A percentile compares a stretch with the other conserved stretches of the same genome.
Conservation (phyloP, 805 yeast genomes). For the Cyberlindnera lachancei region DNA sequence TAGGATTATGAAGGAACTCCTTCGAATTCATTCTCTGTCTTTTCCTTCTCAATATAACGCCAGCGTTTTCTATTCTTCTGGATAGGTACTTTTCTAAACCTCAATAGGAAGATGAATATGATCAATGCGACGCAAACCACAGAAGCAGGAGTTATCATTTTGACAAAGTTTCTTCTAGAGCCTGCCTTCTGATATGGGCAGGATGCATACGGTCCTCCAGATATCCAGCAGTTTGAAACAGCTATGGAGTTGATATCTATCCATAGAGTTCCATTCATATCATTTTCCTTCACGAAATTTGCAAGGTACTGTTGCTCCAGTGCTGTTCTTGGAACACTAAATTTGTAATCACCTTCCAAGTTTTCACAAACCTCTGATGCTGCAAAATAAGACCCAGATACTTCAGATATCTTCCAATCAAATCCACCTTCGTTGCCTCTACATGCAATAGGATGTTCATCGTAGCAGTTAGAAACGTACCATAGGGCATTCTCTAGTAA, state of each 20-base stretch:
- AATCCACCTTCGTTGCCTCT: conserved; percentile 25
- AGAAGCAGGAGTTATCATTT: conserved; percentile 61
- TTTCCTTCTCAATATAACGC: conserved; percentile 48
- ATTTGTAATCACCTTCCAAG: conserved; percentile 16
- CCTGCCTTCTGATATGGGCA: conserved; percentile 71
- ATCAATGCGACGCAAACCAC: conserved; percentile 44
- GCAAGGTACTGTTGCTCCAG: conserved; percentile 32
- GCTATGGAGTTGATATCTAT: conserved; percentile 75
- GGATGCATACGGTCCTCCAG: conserved; percentile 67
- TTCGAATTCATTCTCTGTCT: conserved; percentile 61
- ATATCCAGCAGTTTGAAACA: conserved; percentile 72
- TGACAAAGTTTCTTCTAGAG: conserved; percentile 47
- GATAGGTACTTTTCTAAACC: conserved; percentile 57
- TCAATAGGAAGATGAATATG: conserved; percentile 42
- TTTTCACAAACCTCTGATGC: conserved; percentile 24
- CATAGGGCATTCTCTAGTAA: conserved; percentile 39
- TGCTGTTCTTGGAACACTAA: conserved; percentile 45
- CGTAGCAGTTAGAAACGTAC: conserved; percentile 62
- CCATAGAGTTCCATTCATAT: conserved; percentile 44
- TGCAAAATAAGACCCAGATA: conserved; percentile 36
- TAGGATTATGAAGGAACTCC: conserved; percentile 84
- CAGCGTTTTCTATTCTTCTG: conserved; percentile 63
- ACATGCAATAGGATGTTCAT: conserved; percentile 48
- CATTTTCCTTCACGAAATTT: conserved; percentile 12
- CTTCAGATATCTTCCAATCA: conserved; percentile 35